Conservation (phyloP, 2,329 filamentous ascomycete genomes). For the Tolypocladium sp. region DNA sequence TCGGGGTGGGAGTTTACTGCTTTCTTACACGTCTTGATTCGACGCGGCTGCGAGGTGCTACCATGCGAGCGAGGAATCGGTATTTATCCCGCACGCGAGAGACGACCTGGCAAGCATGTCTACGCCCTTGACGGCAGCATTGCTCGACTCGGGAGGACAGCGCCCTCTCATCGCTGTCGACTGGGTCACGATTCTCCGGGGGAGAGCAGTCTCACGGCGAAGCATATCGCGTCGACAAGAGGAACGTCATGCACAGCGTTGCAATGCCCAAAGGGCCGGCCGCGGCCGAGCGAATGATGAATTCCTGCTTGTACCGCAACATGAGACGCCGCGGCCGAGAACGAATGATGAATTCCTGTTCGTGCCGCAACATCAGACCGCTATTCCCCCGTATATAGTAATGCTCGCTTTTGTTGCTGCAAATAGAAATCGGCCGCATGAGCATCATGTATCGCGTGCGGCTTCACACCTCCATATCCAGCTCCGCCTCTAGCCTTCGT, state of each 20-base stretch:
- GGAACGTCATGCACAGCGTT: not conserved
- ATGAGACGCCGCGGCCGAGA: not conserved
- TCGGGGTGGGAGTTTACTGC: not conserved
- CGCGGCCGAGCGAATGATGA: not conserved
- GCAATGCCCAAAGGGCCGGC: not conserved
- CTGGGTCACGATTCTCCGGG: not conserved
- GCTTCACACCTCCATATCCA: not conserved
- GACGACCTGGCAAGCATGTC: too few species aligned
- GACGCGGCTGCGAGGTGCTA: not conserved
- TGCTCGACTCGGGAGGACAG: not conserved
- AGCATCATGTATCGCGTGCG: not conserved
- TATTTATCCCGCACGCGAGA: too few species aligned
- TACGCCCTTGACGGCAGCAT: not conserved
- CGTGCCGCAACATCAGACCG: not conserved
- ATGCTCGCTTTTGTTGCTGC: not conserved
- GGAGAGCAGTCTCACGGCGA: not conserved
- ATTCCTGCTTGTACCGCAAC: not conserved
- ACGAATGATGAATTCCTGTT: not conserved
- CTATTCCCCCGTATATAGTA: not conserved
- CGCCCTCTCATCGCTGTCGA: not conserved
- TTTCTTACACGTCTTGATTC: not conserved
- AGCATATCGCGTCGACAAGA: not conserved
- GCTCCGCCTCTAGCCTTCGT: not conserved
- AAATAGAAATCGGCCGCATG: not conserved
- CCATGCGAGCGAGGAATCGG: too few species aligned